Conservation (phyloP, 768 basidiomycete species). For the Mycena haematopus region DNA sequence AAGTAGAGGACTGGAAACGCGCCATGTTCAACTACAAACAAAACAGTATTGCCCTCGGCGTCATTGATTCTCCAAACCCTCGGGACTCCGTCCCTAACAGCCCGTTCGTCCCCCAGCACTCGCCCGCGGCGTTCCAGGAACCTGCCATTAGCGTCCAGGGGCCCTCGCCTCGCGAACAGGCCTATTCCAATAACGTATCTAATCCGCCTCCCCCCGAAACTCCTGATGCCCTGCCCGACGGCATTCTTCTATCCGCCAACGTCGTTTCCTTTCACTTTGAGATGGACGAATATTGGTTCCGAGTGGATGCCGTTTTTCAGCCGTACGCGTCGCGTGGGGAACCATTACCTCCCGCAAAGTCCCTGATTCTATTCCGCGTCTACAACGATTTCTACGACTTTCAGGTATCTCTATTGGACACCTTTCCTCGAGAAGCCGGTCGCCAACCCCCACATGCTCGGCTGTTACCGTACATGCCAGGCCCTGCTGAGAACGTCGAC, state of each 20-base stretch:
- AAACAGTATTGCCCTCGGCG: conserved; percentile 92
- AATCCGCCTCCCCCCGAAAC: conserved; percentile 46
- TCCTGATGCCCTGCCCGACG: conserved; percentile 70
- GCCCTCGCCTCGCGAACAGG: conserved; percentile 37
- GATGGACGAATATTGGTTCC: conserved; percentile 97
- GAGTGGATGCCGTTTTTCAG: conserved; percentile 87
- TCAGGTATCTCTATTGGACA: conserved; percentile 86
- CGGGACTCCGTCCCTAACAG: conserved; percentile 51
- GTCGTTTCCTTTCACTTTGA: conserved; percentile 98
- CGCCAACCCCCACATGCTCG: conserved; percentile 68
- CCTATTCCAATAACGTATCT: conserved; percentile 30
- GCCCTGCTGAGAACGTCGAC: conserved; percentile 85
- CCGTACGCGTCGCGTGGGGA: conserved; percentile 70
- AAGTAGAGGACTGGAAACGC: conserved; percentile 99
- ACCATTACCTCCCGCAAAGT: conserved; percentile 68
- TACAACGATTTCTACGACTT: conserved; percentile 99
- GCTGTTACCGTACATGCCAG: conserved; percentile 97
- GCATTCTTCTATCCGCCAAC: conserved; percentile 83
- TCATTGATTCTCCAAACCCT: conserved; percentile 69
- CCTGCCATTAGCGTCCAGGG: conserved; percentile 34
- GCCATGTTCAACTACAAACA: conserved; percentile 96
- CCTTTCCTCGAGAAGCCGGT: conserved; percentile 92
- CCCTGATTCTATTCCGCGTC: conserved; percentile 89
- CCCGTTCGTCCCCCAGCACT: conserved; percentile 42
- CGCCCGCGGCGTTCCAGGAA: conserved; percentile 31